These are phyloP conservation scores for Cymbidium sinense DNA, from an alignment of 106 monocot species.

Conservation along the genomic window DNA sequence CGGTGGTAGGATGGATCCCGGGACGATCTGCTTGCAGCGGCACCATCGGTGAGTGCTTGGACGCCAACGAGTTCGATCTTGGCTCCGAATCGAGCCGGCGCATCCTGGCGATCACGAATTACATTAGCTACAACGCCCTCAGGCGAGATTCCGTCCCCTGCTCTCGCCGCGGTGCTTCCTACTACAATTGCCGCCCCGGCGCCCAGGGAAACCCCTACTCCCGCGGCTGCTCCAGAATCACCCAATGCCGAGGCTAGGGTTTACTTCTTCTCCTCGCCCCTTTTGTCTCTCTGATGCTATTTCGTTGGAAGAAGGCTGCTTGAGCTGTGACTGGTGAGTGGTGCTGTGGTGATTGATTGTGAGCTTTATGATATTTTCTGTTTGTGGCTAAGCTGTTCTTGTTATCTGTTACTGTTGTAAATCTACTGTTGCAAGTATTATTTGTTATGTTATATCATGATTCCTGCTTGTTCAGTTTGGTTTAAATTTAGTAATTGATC, in stretches of 20 bases:
- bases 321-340: background rate
- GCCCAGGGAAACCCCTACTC: slow-evolving; percentile 40
- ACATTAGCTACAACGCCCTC: slow-evolving; percentile 46
- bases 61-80: slow-evolving; percentile 26
- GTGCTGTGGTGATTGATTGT: background rate
- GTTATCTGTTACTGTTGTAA: background rate
- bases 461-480: background rate
- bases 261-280: background rate
- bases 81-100: slow-evolving; percentile 33
- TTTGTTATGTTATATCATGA: background rate
- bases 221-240: slow-evolving; percentile 47
- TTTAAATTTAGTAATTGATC: background rate
- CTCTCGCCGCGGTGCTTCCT: slow-evolving; percentile 39
- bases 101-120: slow-evolving; percentile 22
- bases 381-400: background rate
- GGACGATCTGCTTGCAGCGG: slow-evolving; percentile 7
- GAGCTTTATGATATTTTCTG: background rate
- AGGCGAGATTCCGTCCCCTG: slow-evolving; percentile 32
- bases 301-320: background rate
- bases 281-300: background rate
- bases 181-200: slow-evolving; percentile 57
- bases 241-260: slow-evolving; percentile 26
- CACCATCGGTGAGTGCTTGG: slow-evolving; percentile 14
- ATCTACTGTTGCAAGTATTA: background rate
- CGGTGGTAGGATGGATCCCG: slow-evolving; percentile 7